phyloP scores from a whole-genome alignment of 495 filamentous ascomycete genomes.

The Podospora australis region DNA sequence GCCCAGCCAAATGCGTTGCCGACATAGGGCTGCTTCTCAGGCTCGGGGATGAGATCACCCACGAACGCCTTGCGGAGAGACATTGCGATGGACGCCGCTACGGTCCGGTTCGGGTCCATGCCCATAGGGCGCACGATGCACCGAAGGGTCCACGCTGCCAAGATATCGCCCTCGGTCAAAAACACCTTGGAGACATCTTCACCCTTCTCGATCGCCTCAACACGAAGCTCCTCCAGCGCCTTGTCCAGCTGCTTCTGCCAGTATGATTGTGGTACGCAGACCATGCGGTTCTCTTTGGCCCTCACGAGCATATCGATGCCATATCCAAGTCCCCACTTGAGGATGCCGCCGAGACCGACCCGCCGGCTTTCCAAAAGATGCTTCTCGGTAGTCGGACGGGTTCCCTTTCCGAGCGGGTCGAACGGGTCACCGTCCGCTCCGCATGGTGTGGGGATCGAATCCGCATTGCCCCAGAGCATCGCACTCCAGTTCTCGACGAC shows the following conservation, averaged over 20 bases:
- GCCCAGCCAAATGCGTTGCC: constrained; percentile 29
- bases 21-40: constrained; percentile 21
- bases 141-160: constrained; percentile 33
- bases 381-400: constrained; percentile 6
- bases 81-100: constrained; percentile 23
- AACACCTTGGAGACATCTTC: constrained; percentile 30
- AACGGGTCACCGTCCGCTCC: constrained; percentile 16
- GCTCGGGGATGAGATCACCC: constrained; percentile 21
- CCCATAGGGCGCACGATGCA: constrained; percentile 15
- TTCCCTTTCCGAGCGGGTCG: constrained; percentile 8
- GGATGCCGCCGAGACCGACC: constrained; percentile 21
- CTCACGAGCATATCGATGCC: constrained; percentile 20
- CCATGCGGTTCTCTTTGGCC: constrained; percentile 31
- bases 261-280: constrained; percentile 26
- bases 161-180: constrained; percentile 37
- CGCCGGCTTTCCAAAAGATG: constrained; percentile 12
- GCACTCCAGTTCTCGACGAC: constrained; percentile 20
- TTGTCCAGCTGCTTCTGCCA: constrained; percentile 16
- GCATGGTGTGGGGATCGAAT: constrained; percentile 18
- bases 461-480: constrained; percentile 18
- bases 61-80: constrained; percentile 21
- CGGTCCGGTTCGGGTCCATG: constrained; percentile 14
- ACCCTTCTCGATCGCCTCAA: constrained; percentile 19
- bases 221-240: constrained; percentile 23
- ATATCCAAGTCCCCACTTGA: constrained; percentile 23